Base-by-base conservation (phyloP, 2,329 filamentous ascomycete species). In the Aspergillus sp. region DNA sequence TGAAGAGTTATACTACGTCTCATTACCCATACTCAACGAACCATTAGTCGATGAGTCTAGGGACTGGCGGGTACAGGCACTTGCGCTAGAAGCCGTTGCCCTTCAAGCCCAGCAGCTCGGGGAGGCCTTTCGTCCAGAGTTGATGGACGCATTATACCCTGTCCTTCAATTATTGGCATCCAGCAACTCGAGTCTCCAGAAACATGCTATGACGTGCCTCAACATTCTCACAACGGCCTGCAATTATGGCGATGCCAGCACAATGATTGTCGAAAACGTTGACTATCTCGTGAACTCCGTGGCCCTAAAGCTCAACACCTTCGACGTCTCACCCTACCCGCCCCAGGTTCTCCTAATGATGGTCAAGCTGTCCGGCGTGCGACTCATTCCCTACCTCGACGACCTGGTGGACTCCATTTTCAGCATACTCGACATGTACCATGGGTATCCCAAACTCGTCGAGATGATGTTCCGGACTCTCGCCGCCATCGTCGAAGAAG, bases 231-330 rank as follows among this genome's bases (percentile, higher is more conserved):
- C 94, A 1, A 71, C 77, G 2, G 84, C 89, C 0, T 97, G 92
- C 68, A 86, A 85, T 2, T 99, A 98, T 69, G 63, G 72, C 0
- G 88, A 83, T 67, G 89, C 94, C 4, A 89, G 89, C 25, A 87
- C 90, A 15, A 80, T 99, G 65, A 88, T 99, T 41, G 85, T 98
- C 27, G 87, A 90, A 55, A 99, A 99, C 62, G 93, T 92, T 15
- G 95, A 99, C 75, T 99, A 99, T 73, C 90, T 99, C 77, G 89
- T 98, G 62, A 98, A 98, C 71, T 91, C 95, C 0, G 87, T 99
- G 15, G 91, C 91, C 0, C 78, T 98, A 62, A 90, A 92, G 63
- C 84, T 99, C 7, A 97, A 96, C 68, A 91, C 91, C 0, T 91
- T 97, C 65, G 92, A 97, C 65, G 89, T 98, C 55, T 94, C 92